These are phyloP conservation scores for Paxillus ammoniavirescens DNA, from an alignment of 768 basidiomycete species.

Conservation along the genomic window DNA sequence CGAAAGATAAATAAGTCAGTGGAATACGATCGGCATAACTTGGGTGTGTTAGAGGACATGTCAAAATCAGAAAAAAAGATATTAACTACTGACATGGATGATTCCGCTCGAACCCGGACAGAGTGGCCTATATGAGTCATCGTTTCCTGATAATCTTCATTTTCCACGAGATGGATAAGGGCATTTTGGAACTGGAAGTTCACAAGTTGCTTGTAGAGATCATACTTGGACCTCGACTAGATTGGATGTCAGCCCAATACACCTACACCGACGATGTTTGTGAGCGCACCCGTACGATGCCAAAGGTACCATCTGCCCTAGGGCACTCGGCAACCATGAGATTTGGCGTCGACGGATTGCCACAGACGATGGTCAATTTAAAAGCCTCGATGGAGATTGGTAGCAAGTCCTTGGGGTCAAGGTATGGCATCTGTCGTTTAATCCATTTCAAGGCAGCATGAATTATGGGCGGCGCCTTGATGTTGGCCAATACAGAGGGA, in stretches of 20 bases:
- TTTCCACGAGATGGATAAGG: constrained; percentile 66
- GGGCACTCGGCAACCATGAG: constrained; percentile 82
- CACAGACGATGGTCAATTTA: constrained; percentile 80
- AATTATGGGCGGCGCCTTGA: constrained; percentile 34
- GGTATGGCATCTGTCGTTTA: constrained; percentile 59
- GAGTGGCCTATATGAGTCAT: constrained; percentile 67
- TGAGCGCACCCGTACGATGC: constrained; percentile 64
- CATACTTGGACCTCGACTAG: constrained; percentile 78
- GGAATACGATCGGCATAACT: constrained; percentile 28
- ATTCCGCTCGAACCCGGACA: constrained; percentile 55
- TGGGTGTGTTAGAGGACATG: constrained; percentile 6
- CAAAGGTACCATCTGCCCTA: constrained; percentile 74
- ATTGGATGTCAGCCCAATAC: constrained; percentile 8
- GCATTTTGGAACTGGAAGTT: constrained; percentile 68
- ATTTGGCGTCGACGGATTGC: constrained; percentile 83
- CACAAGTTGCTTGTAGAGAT: constrained; percentile 80
- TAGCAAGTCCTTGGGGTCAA: constrained; percentile 81
- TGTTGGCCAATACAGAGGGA: constrained; percentile 24
- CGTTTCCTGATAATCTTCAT: constrained; percentile 67
- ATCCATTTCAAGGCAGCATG: constrained; percentile 50
- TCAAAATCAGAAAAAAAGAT: not conserved
- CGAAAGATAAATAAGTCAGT: constrained; percentile 37
- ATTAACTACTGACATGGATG: constrained; percentile 30
- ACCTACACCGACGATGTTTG: not conserved
- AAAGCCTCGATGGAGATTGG: constrained; percentile 79